Conservation (phyloP, 2,329 filamentous ascomycete species). For the Leptodontidium sp. region DNA sequence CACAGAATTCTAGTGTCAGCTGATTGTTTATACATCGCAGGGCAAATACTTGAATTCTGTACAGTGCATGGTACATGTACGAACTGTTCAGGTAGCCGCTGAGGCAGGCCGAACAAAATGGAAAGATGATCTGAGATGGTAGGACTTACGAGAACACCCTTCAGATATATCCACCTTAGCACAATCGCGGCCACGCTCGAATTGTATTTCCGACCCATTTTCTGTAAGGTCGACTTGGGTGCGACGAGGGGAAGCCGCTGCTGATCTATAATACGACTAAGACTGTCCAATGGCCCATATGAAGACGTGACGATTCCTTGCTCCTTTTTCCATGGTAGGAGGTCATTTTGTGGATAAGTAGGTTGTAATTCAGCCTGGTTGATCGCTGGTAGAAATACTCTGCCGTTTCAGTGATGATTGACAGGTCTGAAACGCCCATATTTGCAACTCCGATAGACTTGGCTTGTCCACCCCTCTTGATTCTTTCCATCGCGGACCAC, state of each 20-base stretch:
- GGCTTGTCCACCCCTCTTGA: constrained; percentile 69
- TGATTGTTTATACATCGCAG: background rate
- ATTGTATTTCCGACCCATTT: too few species aligned
- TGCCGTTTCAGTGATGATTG: constrained; percentile 60
- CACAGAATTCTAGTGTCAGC: background rate
- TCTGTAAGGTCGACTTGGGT: too few species aligned
- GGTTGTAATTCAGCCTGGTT: constrained; percentile 56
- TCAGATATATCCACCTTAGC: too few species aligned
- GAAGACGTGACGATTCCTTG: too few species aligned
- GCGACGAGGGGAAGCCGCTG: too few species aligned
- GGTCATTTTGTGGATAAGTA: constrained; percentile 34
- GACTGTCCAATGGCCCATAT: too few species aligned
- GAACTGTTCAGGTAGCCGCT: background rate
- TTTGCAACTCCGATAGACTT: constrained; percentile 79
- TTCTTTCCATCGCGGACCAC: constrained; percentile 66
- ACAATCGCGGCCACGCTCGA: too few species aligned
- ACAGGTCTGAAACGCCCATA: constrained; percentile 63
- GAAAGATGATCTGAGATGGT: too few species aligned
- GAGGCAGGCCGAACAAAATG: too few species aligned
- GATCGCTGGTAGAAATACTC: constrained; percentile 49
- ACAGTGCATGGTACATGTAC: background rate
- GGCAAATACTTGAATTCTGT: background rate
- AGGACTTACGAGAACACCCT: too few species aligned
- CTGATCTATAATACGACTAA: too few species aligned
- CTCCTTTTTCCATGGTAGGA: too few species aligned